A percentile compares a stretch with the other conserved stretches of the same genome.
Conservation (phyloP, 345 rosid species). For the Psidium guajava region DNA sequence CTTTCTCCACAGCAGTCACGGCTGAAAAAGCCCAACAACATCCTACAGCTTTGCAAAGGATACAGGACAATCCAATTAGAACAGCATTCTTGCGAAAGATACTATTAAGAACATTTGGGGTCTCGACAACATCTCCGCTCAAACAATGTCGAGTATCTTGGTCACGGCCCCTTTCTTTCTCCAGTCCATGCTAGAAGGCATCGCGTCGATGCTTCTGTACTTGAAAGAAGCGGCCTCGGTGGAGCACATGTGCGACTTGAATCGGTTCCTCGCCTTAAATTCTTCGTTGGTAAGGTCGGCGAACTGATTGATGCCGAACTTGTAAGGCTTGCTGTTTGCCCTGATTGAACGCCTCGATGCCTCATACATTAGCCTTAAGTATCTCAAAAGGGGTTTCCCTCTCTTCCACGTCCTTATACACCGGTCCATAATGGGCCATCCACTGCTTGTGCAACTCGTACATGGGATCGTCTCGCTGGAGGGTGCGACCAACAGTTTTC, state of each 20-base stretch:
- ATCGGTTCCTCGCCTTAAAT: conserved; percentile 25
- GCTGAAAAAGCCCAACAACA: too few species aligned
- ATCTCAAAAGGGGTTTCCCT: conserved; percentile 9
- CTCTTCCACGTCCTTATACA: conserved; percentile 9
- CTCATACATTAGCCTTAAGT: conserved; percentile 13
- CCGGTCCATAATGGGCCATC: conserved; percentile 11
- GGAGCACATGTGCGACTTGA: too few species aligned
- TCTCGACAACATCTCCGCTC: too few species aligned
- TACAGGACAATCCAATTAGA: too few species aligned
- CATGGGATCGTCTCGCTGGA: conserved; percentile 1
- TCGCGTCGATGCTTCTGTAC: conserved; percentile 17
- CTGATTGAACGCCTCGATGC: conserved; percentile 11
- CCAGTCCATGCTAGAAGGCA: conserved; percentile 33
- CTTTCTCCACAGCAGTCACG: too few species aligned
- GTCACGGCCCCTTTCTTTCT: conserved; percentile 39
- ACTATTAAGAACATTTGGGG: too few species aligned
- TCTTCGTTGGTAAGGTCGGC: conserved; percentile 33
- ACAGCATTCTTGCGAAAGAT: too few species aligned
- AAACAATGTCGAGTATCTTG: too few species aligned
- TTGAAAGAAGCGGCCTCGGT: conserved; percentile 3
- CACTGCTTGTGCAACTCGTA: conserved; percentile 17
- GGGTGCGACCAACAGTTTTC: conserved; percentile 4
- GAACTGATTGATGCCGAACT: conserved; percentile 28
- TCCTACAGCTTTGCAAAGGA: too few species aligned
- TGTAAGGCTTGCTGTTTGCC: conserved; percentile 18